Evolutionary conservation across 352 stramenopile genomes (phyloP), one percentile per base, ranked within the genome.

Genomic region (Phytophthora sansomeana): DNA sequence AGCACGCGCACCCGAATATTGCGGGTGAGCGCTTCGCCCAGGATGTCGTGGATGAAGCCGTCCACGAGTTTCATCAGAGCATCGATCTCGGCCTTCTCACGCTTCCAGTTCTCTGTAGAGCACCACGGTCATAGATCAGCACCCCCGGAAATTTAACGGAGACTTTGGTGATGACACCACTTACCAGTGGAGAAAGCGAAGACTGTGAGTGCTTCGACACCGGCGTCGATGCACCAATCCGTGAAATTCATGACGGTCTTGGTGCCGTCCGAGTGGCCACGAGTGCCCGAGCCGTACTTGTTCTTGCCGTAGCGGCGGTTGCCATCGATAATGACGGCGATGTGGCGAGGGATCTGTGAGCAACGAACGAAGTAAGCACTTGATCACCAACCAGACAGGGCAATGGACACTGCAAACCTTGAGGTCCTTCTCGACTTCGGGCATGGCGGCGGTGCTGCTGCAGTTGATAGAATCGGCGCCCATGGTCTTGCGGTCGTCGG

Each of bases 251-350:
- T 93, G n/a, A 99, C 79, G 57, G 92, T 98, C 77, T 96, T 96
- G 60, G 90, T 97, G 35, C 97, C 97, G 61, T 98, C 96, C 63
- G 83, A 92, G 70, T 99, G 97, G 24, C 97, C 97, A 53, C 86
- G 77, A 30, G 90, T 75, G 13, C 85, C 82, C 8, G 85, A 72
- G 30, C 85, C 88, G 67, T 95, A 94, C 43, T 86, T 93, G 21
- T 75, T 78, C 56, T 92, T 94, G 14, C 96, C 95, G 78, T 97
- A 99, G 60, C 97, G 91, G 21, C 93, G 93, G 72, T 99, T 99
- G 49, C 97, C 97, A 69, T 99, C 97, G 74, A 98, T 98, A 72
- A 99, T 98, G 63, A 98, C 90, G 1, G 95, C 96, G 13, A 99
- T 90, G 65, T 99, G 97, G 32, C 78, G 77, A 7, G 87, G 87